Base-by-base conservation (phyloP, 148 eudicot species). In the Polygonum maritimum region DNA sequence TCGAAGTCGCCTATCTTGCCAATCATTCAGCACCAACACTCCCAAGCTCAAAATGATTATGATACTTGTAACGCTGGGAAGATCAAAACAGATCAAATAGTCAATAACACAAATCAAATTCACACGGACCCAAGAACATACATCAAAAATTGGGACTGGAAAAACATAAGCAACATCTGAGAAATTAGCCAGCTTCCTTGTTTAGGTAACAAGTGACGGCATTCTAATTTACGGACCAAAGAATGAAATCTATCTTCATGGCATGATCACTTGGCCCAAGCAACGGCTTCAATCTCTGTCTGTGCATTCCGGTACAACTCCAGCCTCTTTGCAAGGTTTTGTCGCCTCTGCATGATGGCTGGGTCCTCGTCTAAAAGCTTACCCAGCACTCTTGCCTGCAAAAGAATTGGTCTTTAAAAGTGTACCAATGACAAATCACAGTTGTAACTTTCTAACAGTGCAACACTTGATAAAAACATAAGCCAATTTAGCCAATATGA, bases 321-420 rank as follows among this genome's bases (percentile, higher is more conserved):
- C 81, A 94, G 81, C 81, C 97, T 88, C 89, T 88, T 90, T 1
- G 86, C 91, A 2, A 94, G 83, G 81, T 85, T 85, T 33, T 82
- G 44, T 54, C 98, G 89, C 52, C 97, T 82, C 71, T 94, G 98
- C 90, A 88, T 90, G 26, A 94, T 86, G 36, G 96, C 92, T 19
- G 98, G 98, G 84, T 94, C 98, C 82, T 94, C 98, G 36, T 94
- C 98, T 83, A 94, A 83, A 86, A 94, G 72, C 70, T 58, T 80
- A 67, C 97, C 92, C 88, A 94, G 77, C 76, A 77, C 83, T 63
- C 79, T 94, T 33, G 85, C 96, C 98, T 94, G 87, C 85, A 81
- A 79, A 79, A 54, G 1, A 1, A 18, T n/a, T 18, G 2, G 5
- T n/a, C 60, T 44, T 41, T 41, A 4, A 7, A 39, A 4, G 4